A percentile compares a stretch with the other conserved stretches of the same genome.
These are phyloP conservation scores for Clarkia xantiana DNA, from an alignment of 345 rosid genomes.

Conservation along the genomic window DNA sequence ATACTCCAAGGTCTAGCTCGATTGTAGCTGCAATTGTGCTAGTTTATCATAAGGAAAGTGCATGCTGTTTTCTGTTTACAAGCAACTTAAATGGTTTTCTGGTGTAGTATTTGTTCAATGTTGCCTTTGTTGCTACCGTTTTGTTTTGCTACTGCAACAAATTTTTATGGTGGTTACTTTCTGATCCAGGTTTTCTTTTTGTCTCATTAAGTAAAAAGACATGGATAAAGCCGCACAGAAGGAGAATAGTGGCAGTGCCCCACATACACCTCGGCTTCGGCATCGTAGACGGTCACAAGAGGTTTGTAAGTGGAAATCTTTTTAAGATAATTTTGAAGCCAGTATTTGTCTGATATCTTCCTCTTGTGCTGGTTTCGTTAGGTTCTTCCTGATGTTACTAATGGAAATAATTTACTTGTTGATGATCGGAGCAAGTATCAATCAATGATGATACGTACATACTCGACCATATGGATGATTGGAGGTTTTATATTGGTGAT, in stretches of 20 bases:
- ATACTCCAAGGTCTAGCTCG: no score
- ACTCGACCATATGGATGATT: slow-evolving; percentile 89
- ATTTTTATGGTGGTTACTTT: no score
- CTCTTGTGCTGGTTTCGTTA: slow-evolving; percentile 7
- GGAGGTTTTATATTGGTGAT: slow-evolving; percentile 65
- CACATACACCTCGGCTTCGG: slow-evolving; percentile 48
- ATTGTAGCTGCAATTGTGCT: no score
- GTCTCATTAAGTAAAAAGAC: no score
- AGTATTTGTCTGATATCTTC: background rate
- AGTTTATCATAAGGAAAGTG: no score
- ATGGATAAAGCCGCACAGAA: slow-evolving; percentile 36
- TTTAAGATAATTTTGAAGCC: slow-evolving; percentile 1
- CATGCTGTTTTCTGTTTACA: no score
- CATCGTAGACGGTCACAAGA: slow-evolving; percentile 61
- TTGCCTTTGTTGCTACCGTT: no score
- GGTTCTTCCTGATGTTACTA: slow-evolving; percentile 45
- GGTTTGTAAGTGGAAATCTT: slow-evolving; percentile 16
- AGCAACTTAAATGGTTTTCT: no score
- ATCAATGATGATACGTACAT: slow-evolving; percentile 61
- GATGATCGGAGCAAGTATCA: slow-evolving; percentile 65
- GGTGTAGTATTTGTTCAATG: no score
- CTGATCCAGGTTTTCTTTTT: no score
- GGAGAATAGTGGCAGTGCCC: slow-evolving; percentile 25
- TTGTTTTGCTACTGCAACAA: no score
- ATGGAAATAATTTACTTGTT: slow-evolving; percentile 49